Evolutionary conservation across 768 basidiomycete species (phyloP), one percentile per base, ranked within the genome.

Genomic region (Lactarius deliciosus): DNA sequence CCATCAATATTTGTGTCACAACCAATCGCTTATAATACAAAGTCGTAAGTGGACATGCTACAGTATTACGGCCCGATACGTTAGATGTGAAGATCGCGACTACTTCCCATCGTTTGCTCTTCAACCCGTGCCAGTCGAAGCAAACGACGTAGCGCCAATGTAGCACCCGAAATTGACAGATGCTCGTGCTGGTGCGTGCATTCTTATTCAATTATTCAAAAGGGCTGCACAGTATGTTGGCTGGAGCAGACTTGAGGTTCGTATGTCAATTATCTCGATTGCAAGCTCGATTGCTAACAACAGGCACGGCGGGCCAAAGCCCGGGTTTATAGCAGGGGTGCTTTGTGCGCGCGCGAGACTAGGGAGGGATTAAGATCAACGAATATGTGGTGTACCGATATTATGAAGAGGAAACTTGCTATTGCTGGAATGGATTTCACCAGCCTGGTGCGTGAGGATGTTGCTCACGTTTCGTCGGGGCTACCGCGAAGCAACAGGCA

Each of bases 401-500:
- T 59, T 57, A n/a, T 61, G 60, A 32, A 68, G 47, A 36, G 11
- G 11, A 36, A n/a, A n/a, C n/a, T 13, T 36, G 11, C 4, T 36
- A 10, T 36, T 36, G 11, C 47, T 25, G 47, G 22, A 50, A 47
- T 22, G 45, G 11, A 45, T 45, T 45, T n/a, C 13, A 68, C 74
- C 22, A 77, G 57, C 34, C 10, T 68, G 71, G 7, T 69, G 73
- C 16, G 61, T 56, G 22, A 1, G 11, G 36, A 38, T 13, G 36
- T 65, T 65, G 5, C 65, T 71, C 10, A 64, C 67, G 18, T 69
- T 38, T 11, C 38, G 13, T 54, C 22, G 71, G 25, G 54, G 64
- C 63, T 8, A 74, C 61, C 54, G 71, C 67, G 34, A 72, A 72
- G 47, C 38, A 9, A 63, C 66, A 45, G 70, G 59, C 8, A 77